Base-by-base conservation (phyloP, 768 basidiomycete genomes). In the Phanerodontia chrysosporium region DNA sequence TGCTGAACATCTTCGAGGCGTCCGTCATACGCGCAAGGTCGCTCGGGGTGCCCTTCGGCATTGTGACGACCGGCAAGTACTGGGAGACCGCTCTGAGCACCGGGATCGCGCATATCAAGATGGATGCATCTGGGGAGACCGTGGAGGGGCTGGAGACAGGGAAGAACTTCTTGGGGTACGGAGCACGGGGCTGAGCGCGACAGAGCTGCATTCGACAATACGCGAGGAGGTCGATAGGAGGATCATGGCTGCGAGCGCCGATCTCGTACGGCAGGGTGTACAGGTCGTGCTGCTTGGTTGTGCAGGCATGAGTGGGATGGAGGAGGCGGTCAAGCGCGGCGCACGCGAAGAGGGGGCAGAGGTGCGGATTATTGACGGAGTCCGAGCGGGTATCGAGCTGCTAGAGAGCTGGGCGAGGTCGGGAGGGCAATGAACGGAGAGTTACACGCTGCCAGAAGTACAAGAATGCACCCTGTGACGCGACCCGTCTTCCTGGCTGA, bases 1-100 rank as follows among this genome's bases (percentile, higher is more conserved):
- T 72, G 8, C 60, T 74, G 14, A 72, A 70, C 42, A 75, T 77
- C 53, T 72, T 76, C 63, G 72, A 77, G 57, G 72, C 74, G 10
- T 69, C 68, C 49, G 44, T 74, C 49, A 53, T 72, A 27, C 66
- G 71, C 29, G 67, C 70, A 12, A 51, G 70, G 39, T 58, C 60
- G 13, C 55, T 62, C 51, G 68, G 64, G 14, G 35, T 56, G 29
- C 63, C 59, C 18, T 77, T 73, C 57, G 74, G 71, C 12, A 72
- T 75, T 55, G 70, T 76, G 22, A 74, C 74, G 44, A 76, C 73
- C 4, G 74, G 73, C 5, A 62, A 63, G n/a, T 68, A 69, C 21
- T 75, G 74, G 72, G 74, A 73, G 48, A 49, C 27, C 4, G 62
- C 73, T 28, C 61, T 74, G 27, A 62, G 60, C 18, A 61, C 58